Base-by-base conservation (phyloP, 2,329 filamentous ascomycete genomes). In the Microthyrium microscopicum region DNA sequence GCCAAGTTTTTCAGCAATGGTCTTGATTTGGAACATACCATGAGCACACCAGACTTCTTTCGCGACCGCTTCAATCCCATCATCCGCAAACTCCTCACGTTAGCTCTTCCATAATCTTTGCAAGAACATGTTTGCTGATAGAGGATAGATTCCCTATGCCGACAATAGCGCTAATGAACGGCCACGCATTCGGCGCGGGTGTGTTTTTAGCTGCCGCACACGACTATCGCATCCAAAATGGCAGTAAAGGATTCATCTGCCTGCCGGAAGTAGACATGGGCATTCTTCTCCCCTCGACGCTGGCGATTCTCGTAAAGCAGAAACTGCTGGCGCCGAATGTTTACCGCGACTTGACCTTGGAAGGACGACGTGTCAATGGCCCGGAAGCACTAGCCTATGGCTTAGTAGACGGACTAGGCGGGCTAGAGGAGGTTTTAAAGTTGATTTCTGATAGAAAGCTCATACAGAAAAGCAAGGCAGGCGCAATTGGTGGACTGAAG, bases 1-100 rank as follows among this genome's bases (percentile, higher is more conserved):
- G 51, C 61, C 33, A 89, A 89, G 49, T 87, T 87, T 62, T 89
- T 78, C 59, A 76, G 68, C 52, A 87, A 87, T 55, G 81, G 81
- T 0, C 65, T 89, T n/a, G 78, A 89, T 51, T 66, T 85, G 11
- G 63, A 71, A 25, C 68, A 79, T 48, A 76, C 73, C n/a, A 47
- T 62, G 21, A 53, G 56, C 20, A 70, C 68, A 1, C 62, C 70
- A 2, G 62, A 62, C 3, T 87, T 78, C 59, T 70, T 72, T 45
- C 39, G 75, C 70, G 53, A 68, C 51, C 33, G 49, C 45, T 21
- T 17, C 29, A 30, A 37, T 11, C 26, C 13, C 2, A 20, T 31
- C 22, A 29, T 24, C 16, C 19, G 20, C 9, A 20, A 12, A 25
- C 34, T 28, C 34, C 33, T 41, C 22, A 32, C 16, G 26, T 29